These are phyloP conservation scores for Avena insularis DNA, from an alignment of 176 grass and related monocot species.

Conservation along the genomic window DNA sequence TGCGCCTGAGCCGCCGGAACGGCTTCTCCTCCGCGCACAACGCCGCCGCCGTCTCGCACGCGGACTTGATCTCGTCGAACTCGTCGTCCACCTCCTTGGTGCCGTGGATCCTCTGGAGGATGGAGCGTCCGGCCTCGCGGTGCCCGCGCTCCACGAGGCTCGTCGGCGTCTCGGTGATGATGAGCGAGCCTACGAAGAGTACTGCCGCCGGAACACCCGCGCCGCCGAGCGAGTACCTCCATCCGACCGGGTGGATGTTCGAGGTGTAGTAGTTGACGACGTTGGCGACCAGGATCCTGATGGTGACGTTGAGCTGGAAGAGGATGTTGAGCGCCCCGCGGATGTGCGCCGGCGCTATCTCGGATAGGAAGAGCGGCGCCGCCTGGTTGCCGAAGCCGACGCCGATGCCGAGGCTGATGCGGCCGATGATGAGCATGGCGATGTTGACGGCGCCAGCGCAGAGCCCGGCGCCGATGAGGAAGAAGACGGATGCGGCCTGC, in stretches of 20 bases:
- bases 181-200: background rate
- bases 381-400: background rate
- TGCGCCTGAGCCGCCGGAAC: background rate
- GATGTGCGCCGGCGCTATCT: constrained; percentile 1
- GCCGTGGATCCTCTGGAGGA: background rate
- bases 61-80: background rate
- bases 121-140: background rate
- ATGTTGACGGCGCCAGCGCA: background rate
- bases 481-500: background rate
- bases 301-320: background rate
- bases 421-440: background rate
- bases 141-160: background rate
- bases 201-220: background rate
- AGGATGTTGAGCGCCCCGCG: background rate
- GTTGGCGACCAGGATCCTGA: background rate
- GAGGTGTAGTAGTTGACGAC: background rate
- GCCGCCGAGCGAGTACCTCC: background rate
- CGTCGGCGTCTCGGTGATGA: constrained; percentile 5
- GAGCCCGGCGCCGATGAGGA: background rate
- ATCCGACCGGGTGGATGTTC: background rate
- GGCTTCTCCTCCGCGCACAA: background rate
- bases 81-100: background rate
- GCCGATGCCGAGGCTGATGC: background rate
- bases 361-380: background rate
- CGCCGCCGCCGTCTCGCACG: background rate